Evolutionary conservation across 106 monocot genomes (phyloP).

Genomic region (Dendrobium catenatum): DNA sequence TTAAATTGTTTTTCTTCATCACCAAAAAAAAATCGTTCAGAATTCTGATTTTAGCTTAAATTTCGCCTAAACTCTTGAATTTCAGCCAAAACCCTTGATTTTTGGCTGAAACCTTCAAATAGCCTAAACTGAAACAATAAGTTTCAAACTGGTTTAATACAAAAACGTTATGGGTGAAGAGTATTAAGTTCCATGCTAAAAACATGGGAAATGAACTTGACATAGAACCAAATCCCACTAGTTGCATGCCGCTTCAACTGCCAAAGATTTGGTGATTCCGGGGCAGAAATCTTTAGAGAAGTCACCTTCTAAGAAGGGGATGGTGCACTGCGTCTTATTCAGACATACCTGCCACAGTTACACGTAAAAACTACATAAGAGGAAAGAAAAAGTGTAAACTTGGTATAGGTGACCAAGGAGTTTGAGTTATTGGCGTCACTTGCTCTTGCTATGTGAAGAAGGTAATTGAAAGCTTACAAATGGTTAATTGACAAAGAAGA

Average conservation of each 20-base stretch:
- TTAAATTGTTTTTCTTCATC: too few species aligned
- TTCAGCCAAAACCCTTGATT: too few species aligned
- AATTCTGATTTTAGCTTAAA: too few species aligned
- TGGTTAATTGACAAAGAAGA: neutral
- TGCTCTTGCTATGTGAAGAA: too few species aligned
- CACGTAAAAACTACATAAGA: neutral
- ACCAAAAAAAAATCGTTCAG: too few species aligned
- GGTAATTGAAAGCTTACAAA: too few species aligned
- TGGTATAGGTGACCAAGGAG: neutral
- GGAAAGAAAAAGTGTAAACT: neutral
- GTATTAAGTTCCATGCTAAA: neutral
- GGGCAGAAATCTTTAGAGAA: slow-evolving; percentile 52
- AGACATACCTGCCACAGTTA: slow-evolving; percentile 56
- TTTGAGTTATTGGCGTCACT: neutral
- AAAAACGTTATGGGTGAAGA: neutral
- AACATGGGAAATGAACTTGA: neutral
- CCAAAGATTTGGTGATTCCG: slow-evolving; percentile 53
- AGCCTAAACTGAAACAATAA: too few species aligned
- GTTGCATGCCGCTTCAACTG: slow-evolving; percentile 59
- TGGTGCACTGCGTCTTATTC: slow-evolving; percentile 31
- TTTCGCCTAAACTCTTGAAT: too few species aligned
- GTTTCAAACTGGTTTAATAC: too few species aligned
- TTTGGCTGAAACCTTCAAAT: too few species aligned
- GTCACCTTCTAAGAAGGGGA: slow-evolving; percentile 36
- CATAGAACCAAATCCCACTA: slow-evolving; percentile 14